phyloP scores from a whole-genome alignment of 441 rosid genomes.

The Populus hybrid region DNA sequence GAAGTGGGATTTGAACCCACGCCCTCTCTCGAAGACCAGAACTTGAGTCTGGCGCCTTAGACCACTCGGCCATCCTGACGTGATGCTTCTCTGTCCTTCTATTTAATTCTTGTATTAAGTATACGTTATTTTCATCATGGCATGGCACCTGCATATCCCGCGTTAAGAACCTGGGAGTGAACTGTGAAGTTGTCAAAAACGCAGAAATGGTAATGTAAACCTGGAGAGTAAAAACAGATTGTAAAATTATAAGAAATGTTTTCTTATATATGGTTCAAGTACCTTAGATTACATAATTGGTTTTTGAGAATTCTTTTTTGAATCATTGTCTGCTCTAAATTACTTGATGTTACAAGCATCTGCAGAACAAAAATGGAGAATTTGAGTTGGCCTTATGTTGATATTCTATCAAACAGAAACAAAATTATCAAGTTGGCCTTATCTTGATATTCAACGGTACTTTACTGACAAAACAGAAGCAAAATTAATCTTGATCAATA shows the following conservation, averaged over 20 bases:
- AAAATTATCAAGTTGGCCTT: no score
- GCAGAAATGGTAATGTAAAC: no score
- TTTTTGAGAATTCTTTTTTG: neutral
- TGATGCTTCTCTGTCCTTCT: no score
- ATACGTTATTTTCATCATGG: accelerated
- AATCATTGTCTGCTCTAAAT: neutral
- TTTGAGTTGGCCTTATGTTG: neutral
- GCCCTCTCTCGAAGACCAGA: conserved; percentile 48
- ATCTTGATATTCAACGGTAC: neutral
- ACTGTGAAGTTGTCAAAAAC: no score
- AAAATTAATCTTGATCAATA: neutral
- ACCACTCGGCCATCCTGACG: conserved; percentile 43
- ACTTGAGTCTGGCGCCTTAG: conserved; percentile 54
- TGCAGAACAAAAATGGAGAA: conserved; percentile 7
- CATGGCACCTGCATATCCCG: no score
- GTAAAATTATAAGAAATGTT: no score
- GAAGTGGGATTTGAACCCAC: conserved; percentile 42
- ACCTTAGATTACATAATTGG: neutral
- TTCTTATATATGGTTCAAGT: no score
- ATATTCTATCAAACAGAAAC: no score
- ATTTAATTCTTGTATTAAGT: no score
- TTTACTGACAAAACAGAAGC: neutral
- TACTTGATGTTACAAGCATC: neutral
- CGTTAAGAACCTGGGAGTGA: no score
- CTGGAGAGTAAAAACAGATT: no score